Evolutionary conservation across 2,329 filamentous ascomycete species (phyloP).

Genomic region (Fusarium pilosicola): DNA sequence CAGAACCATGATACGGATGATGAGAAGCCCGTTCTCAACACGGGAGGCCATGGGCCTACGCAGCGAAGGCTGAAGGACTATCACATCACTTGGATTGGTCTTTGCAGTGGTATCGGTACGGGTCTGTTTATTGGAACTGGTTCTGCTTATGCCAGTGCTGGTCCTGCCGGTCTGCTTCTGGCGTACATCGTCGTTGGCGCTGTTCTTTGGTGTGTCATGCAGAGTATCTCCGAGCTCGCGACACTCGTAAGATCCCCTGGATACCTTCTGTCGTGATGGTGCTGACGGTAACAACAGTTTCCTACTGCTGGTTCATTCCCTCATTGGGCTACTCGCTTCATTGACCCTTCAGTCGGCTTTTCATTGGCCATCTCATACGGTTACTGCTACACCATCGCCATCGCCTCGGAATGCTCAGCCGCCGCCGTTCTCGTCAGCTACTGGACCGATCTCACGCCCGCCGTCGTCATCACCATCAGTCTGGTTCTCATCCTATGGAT

Average conservation of each 20-base stretch:
- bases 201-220: constrained; percentile 42
- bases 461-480: constrained; percentile 60
- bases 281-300: constrained; percentile 9
- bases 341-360: constrained; percentile 39
- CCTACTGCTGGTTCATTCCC: constrained; percentile 41
- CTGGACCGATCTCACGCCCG: constrained; percentile 39
- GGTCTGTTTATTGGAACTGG: constrained; percentile 40
- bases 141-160: constrained; percentile 38
- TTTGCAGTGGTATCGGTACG: constrained; percentile 40
- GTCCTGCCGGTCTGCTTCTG: constrained; percentile 39
- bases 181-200: constrained; percentile 36
- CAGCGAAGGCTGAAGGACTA: constrained; percentile 37
- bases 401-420: constrained; percentile 39
- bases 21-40: constrained; percentile 36
- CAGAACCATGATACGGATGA: not conserved
- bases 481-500: constrained; percentile 63
- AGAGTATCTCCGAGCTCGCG: constrained; percentile 40
- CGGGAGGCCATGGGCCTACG: constrained; percentile 36
- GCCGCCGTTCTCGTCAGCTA: constrained; percentile 36
- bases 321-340: constrained; percentile 42
- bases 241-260: constrained; percentile 23
- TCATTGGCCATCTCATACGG: constrained; percentile 40
- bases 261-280: fast-evolving
- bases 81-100: constrained; percentile 41
- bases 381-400: constrained; percentile 40